Conservation (phyloP, 108 stramenopile species). For the Cylindrotheca closterium region DNA sequence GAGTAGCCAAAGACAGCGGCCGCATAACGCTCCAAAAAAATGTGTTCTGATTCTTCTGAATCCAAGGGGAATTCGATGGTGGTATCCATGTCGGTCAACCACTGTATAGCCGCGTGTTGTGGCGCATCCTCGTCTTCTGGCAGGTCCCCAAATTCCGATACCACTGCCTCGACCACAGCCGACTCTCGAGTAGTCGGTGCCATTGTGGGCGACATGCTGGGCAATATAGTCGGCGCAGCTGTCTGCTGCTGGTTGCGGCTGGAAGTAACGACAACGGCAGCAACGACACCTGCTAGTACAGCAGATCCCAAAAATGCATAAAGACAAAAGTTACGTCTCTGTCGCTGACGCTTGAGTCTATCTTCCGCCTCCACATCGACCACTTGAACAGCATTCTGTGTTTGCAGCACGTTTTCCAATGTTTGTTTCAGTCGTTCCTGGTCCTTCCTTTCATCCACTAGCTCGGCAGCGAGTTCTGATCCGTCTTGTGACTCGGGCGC, state of each 20-base stretch:
- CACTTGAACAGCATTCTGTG: slow-evolving; percentile 1
- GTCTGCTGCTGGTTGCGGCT: background rate
- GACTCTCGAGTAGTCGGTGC: background rate
- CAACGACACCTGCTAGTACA: background rate
- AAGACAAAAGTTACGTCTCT: background rate
- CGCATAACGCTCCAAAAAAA: background rate
- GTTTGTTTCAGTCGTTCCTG: slow-evolving; percentile 2
- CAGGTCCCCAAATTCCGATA: background rate
- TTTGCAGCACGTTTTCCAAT: background rate
- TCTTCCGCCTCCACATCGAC: slow-evolving; percentile 1
- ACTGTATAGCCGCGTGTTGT: background rate
- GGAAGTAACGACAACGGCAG: background rate
- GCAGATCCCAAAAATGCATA: too few species aligned
- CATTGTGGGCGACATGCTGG: background rate
- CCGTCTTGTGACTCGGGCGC: too few species aligned
- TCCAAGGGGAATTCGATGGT: background rate
- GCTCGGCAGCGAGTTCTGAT: too few species aligned
- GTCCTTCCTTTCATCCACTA: background rate
- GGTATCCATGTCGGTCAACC: background rate
- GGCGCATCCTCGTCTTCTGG: background rate
- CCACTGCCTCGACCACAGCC: background rate
- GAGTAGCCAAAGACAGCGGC: background rate
- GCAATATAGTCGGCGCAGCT: background rate
- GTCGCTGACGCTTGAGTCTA: slow-evolving; percentile 1
- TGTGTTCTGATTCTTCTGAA: background rate